Percentiles rank a stretch among this genome's conserved stretches.
Conservation (phyloP, 495 filamentous ascomycete species). For the Penicillium nucicola region DNA sequence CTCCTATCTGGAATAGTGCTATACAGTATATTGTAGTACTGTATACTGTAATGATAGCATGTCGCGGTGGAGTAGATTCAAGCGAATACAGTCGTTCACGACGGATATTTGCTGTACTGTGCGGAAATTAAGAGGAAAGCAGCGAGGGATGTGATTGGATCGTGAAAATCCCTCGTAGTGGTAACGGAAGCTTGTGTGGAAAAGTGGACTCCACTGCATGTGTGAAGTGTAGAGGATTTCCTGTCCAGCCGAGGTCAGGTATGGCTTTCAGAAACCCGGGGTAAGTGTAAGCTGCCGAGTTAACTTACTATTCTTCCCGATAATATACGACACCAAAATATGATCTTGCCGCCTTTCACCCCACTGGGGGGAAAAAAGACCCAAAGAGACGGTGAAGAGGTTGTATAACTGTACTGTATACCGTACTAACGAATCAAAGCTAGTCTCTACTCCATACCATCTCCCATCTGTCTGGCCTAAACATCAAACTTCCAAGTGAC, state of each 20-base stretch:
- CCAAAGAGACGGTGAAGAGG: neutral
- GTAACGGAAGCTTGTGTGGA: slow-evolving; percentile 8
- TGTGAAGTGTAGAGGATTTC: neutral
- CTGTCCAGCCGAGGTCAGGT: slow-evolving; percentile 2
- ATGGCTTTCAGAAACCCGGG: slow-evolving; percentile 3
- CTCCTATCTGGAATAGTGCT: no score
- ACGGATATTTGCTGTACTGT: no score
- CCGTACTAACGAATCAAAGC: neutral
- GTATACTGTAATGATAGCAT: no score
- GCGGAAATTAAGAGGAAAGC: slow-evolving; percentile 1
- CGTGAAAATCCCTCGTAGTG: slow-evolving; percentile 31
- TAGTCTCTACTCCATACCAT: neutral
- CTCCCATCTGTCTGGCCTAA: neutral
- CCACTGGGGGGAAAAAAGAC: no score
- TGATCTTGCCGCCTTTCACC: no score
- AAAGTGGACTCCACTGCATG: neutral
- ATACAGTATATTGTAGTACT: no score
- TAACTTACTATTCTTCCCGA: no score
- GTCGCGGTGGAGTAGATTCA: no score
- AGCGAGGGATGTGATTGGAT: slow-evolving; percentile 13
- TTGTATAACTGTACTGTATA: no score
- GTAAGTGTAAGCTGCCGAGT: neutral
- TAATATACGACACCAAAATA: neutral
- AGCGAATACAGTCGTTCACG: no score
- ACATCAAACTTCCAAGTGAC: neutral